Conservation (phyloP, 2,329 filamentous ascomycete genomes). For the Scortechinia acanthostroma region DNA sequence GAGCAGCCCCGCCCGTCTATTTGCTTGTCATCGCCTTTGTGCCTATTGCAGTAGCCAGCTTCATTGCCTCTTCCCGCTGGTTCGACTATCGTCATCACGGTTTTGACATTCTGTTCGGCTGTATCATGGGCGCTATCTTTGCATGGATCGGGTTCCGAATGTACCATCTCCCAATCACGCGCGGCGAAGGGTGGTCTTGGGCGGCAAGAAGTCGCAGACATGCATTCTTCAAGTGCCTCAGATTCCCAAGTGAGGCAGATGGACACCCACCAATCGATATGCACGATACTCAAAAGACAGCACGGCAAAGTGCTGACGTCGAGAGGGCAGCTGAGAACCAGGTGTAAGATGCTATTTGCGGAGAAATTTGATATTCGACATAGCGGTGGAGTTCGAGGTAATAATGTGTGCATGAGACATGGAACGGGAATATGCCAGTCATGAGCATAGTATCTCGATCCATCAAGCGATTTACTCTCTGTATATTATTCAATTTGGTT, state of each 20-base stretch:
- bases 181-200: background rate
- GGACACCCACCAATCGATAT: too few relatives aligned
- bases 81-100: background rate
- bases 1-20: background rate
- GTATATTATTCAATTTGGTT: too few relatives aligned
- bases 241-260: constrained; percentile 1
- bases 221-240: background rate
- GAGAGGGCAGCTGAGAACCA: too few relatives aligned
- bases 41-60: background rate
- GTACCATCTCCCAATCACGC: background rate
- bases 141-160: background rate
- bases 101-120: background rate
- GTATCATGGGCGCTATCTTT: background rate
- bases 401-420: too few relatives aligned
- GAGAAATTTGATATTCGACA: too few relatives aligned
- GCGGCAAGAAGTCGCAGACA: background rate
- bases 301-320: too few relatives aligned
- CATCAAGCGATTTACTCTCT: too few relatives aligned
- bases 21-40: background rate
- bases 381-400: too few relatives aligned
- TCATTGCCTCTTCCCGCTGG: background rate
- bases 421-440: too few relatives aligned
- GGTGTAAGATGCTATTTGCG: too few relatives aligned
- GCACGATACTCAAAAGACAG: too few relatives aligned
- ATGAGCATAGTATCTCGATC: too few relatives aligned